Base-by-base conservation (phyloP, 257 asterid genomes). In the Leptodermis oblonga region DNA sequence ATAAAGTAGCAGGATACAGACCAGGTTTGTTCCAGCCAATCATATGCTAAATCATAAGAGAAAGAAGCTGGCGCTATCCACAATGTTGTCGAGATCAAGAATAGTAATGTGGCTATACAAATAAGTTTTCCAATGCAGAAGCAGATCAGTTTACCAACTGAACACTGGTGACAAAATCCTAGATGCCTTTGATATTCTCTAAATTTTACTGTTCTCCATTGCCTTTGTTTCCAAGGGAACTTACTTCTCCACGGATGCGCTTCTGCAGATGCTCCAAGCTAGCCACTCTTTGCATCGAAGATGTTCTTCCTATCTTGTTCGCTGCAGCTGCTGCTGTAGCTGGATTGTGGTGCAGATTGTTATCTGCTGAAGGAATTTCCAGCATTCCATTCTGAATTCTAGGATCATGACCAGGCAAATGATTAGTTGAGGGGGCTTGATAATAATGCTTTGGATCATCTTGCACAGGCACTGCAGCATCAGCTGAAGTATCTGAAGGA, bases 181-280 rank as follows among this genome's bases (percentile, higher is more conserved):
- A 49, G n/a, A 8, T 15, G 7, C 31, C 1, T 23, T 62, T 64
- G 42, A 56, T 37, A 55, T 53, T 15, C 25, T 49, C 23, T 13
- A 4, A n/a, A 30, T 15, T 36, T 71, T 49, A 71, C 41, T 71
- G 75, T 41, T 70, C 84, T 53, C 74, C 77, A 43, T 51, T 67
- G 65, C 79, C 85, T 69, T 78, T 76, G 43, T 70, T 80, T 20
- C 78, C 87, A 53, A 73, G 58, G 31, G 88, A 77, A 62, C 71
- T 64, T 34, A 72, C 64, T n/a, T 71, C 87, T 25, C 90, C 85
- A 2, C 88, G 88, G n/a, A 89, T 88, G 67, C 95, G 91, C 81
- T 88, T 88, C 85, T 90, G 95, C 70, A 90, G 82, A 79, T 90
- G 99, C 62, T 93, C 97, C 92, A 90, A 81, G 85, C 97, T 93